Evolutionary conservation across 2,329 filamentous ascomycete genomes (phyloP).

Genomic region (Xylariales sp.): DNA sequence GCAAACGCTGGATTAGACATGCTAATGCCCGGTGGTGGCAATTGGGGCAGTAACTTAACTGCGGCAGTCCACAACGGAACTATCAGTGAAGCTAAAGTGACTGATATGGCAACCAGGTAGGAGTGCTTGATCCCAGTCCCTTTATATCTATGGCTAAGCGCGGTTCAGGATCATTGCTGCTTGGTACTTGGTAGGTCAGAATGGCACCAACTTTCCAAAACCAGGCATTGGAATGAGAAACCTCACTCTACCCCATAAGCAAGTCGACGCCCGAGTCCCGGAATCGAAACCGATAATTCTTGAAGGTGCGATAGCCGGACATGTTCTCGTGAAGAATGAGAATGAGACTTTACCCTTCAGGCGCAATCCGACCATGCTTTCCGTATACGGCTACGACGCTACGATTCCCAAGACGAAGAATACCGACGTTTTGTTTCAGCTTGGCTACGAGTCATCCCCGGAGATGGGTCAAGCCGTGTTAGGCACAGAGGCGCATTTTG

Average conservation of each 20-base stretch:
- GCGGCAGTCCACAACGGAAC: conserved; percentile 74
- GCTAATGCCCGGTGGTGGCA: conserved; percentile 56
- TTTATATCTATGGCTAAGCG: not conserved
- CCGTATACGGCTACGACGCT: conserved; percentile 63
- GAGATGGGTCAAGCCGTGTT: conserved; percentile 41
- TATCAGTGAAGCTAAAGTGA: conserved; percentile 63
- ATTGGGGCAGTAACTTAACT: conserved; percentile 64
- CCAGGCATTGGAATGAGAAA: conserved; percentile 57
- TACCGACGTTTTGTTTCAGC: conserved; percentile 37
- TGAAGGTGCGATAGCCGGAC: conserved; percentile 55
- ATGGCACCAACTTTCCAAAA: conserved; percentile 38
- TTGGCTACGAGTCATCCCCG: conserved; percentile 42
- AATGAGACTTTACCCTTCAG: conserved; percentile 57
- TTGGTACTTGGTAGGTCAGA: conserved; percentile 54
- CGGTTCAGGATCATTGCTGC: conserved; percentile 55
- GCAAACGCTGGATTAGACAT: conserved; percentile 62
- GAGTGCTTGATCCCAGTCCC: not conserved
- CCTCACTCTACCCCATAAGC: conserved; percentile 41
- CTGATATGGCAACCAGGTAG: conserved; percentile 73
- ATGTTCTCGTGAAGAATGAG: conserved; percentile 74
- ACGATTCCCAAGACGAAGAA: conserved; percentile 42
- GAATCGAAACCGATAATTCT: conserved; percentile 39
- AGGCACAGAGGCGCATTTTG: conserved; percentile 38
- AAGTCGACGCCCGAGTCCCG: conserved; percentile 45
- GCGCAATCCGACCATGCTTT: conserved; percentile 49